Conservation (phyloP, 2,329 filamentous ascomycete species). For the Ophiostoma piceae region DNA sequence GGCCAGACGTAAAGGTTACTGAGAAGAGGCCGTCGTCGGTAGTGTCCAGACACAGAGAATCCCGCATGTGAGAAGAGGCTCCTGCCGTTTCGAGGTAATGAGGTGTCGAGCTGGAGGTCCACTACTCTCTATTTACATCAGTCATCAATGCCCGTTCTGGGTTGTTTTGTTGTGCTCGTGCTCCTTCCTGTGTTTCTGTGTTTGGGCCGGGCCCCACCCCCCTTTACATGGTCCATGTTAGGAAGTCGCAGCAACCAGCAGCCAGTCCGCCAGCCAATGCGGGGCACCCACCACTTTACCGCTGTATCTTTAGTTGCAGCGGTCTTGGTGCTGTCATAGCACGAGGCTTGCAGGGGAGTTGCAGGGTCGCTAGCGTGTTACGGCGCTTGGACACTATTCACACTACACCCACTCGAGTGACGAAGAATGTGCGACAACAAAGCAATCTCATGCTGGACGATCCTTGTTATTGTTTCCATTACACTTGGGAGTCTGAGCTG, state of each 20-base stretch:
- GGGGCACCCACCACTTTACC: not conserved
- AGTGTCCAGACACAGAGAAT: not conserved
- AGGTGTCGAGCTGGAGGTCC: not conserved
- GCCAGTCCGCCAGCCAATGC: not conserved
- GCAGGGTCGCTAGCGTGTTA: conserved; percentile 6
- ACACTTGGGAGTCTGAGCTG: too few relatives aligned
- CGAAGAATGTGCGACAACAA: not conserved
- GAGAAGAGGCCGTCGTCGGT: not conserved
- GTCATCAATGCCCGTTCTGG: not conserved
- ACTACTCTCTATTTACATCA: conserved; percentile 9
- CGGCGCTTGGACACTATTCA: not conserved
- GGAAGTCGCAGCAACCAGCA: conserved; percentile 12
- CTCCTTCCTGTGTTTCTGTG: conserved; percentile 2
- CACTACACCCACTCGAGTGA: not conserved
- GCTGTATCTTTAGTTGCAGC: not conserved
- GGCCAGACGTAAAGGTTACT: not conserved
- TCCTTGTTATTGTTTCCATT: too few relatives aligned
- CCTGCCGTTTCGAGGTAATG: conserved; percentile 2
- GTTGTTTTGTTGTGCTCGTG: conserved; percentile 10
- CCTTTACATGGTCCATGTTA: not conserved
- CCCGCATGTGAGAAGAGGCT: not conserved
- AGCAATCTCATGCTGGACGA: not conserved
- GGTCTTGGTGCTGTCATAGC: not conserved
- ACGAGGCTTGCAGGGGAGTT: conserved; percentile 5
- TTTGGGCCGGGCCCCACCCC: conserved; percentile 10